Evolutionary conservation across 441 rosid genomes (phyloP).

Genomic region (Euphorbia celastroides): DNA sequence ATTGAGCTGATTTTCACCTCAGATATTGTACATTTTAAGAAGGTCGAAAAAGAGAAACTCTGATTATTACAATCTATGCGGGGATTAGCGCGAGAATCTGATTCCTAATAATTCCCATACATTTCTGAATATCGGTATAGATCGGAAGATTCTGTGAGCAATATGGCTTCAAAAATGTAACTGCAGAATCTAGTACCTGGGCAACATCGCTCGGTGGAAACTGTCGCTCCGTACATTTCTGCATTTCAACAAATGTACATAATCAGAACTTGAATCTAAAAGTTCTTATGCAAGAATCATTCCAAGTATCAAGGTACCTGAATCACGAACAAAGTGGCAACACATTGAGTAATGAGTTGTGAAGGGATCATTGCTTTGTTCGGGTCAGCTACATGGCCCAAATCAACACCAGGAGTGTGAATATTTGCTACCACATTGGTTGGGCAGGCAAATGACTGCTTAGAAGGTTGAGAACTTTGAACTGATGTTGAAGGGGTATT

Average conservation of each 20-base stretch:
- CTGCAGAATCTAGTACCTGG: slow-evolving; percentile 74
- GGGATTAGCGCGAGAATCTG: slow-evolving; percentile 94
- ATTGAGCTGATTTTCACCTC: background rate
- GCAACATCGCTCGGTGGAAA: slow-evolving; percentile 90
- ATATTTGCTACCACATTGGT: slow-evolving; percentile 26
- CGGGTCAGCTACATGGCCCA: slow-evolving; percentile 31
- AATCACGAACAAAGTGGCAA: slow-evolving; percentile 82
- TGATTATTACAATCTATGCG: slow-evolving; percentile 22
- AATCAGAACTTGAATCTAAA: background rate
- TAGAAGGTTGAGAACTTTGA: slow-evolving; percentile 28
- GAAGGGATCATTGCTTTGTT: slow-evolving; percentile 54
- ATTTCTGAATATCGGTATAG: slow-evolving; percentile 85
- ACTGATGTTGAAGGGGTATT: slow-evolving; percentile 26
- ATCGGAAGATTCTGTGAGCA: slow-evolving; percentile 77
- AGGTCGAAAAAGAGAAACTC: background rate
- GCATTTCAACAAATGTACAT: slow-evolving; percentile 22
- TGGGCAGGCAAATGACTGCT: slow-evolving; percentile 30
- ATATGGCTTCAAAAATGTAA: slow-evolving; percentile 74
- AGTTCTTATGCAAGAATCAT: background rate
- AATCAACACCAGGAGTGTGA: slow-evolving; percentile 26
- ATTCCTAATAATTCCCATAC: slow-evolving; percentile 88
- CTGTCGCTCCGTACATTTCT: slow-evolving; percentile 94
- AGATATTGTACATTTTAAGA: slow-evolving; percentile 13
- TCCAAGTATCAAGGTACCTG: slow-evolving; percentile 42
- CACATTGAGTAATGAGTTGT: slow-evolving; percentile 79